These are phyloP conservation scores for Carallia brachiata DNA, from an alignment of 345 rosid genomes.

Conservation along the genomic window DNA sequence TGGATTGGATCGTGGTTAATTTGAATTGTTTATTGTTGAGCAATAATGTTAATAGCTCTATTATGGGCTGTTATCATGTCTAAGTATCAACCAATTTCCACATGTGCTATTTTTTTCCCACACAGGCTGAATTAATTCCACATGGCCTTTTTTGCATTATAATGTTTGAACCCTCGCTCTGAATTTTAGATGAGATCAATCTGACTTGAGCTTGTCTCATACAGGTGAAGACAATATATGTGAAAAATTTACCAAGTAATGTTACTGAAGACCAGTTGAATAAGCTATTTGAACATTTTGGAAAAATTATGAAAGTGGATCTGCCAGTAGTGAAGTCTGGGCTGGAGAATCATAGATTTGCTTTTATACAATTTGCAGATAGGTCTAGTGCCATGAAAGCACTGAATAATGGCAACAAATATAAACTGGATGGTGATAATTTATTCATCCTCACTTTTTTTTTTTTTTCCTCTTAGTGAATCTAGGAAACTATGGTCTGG, in stretches of 20 bases:
- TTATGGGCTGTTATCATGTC: too few species aligned
- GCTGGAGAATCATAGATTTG: slow-evolving; percentile 80
- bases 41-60: too few species aligned
- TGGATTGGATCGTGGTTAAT: too few species aligned
- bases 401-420: slow-evolving; percentile 76
- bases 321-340: slow-evolving; percentile 88
- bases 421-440: slow-evolving; percentile 76
- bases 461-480: background rate
- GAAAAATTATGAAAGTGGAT: slow-evolving; percentile 75
- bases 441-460: slow-evolving; percentile 6
- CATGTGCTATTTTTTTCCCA: too few species aligned
- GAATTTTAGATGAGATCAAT: slow-evolving; percentile 17
- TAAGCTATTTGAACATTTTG: slow-evolving; percentile 75
- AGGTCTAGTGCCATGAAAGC: slow-evolving; percentile 91
- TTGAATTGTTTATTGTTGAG: too few species aligned
- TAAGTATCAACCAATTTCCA: too few species aligned
- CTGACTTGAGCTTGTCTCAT: slow-evolving; percentile 15
- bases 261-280: slow-evolving; percentile 69
- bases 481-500: background rate
- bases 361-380: slow-evolving; percentile 89
- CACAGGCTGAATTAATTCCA: background rate
- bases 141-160: background rate
- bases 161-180: slow-evolving; percentile 2
- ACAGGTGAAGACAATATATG: slow-evolving; percentile 89
- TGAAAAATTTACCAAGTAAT: slow-evolving; percentile 82